Base-by-base conservation (phyloP, 106 monocot genomes). In the Dioscorea zingiberensis region DNA sequence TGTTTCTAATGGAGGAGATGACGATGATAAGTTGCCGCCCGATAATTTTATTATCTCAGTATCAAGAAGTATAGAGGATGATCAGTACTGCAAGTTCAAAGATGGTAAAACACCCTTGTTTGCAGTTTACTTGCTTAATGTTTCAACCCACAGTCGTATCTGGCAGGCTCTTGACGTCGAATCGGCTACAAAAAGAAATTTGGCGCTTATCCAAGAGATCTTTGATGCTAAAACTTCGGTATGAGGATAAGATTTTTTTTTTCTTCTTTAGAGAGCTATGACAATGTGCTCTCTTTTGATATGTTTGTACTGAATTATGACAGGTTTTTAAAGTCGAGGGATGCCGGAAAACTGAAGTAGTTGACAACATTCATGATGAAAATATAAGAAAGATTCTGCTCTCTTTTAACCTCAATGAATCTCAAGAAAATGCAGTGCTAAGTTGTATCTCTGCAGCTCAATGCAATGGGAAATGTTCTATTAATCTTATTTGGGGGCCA, bases 401-500 rank as follows among this genome's bases (percentile, higher is more conserved):
- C 30, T 45, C 32, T 7, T 63, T 63, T 21, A 26, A 60, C 0
- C 71, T 85, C 12, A 85, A 89, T 57, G 55, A 53, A 0, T 81
- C 89, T 47, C 89, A 89, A 48, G 9, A 13, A 3, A 58, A 65
- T 48, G 85, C 89, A 1, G 54, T 85, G 12, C 14, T 60, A 32
- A 49, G 8, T 57, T 78, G 76, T 21, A 73, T 85, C 9, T 70
- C 62, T 10, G 55, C 70, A 17, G 61, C 7, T 10, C 21, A 68
- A 1, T 46, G 59, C 13, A 1, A 21, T 15, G 27, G 46, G 15
- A 68, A 55, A 15, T 25, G 47, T 27, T 66, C 62, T 0, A 51
- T 88, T 59, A 83, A 59, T 11, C 80, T 93, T 9, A 85, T 93
- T 13, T 93, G 93, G 93, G 93, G 93, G 3, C 93, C 93, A n/a